Base-by-base conservation (phyloP, 1,139 yeast species). In the Saccharomyces pastorianus region DNA sequence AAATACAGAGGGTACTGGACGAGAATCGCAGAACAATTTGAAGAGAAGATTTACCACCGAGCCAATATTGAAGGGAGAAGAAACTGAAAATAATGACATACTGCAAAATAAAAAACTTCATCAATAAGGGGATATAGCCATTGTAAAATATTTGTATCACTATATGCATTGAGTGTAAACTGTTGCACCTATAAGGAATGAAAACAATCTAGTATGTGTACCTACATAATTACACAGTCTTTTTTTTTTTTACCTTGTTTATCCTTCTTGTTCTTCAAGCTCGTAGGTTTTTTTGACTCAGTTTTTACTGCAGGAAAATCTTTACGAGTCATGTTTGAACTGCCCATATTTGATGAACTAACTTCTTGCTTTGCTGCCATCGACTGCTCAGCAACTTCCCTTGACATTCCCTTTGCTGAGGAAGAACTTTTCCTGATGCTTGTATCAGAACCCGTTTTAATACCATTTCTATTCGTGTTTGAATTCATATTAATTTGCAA, bases 211-310 rank as follows among this genome's bases (percentile, higher is more conserved):
- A 38, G 25, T 38, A 38, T 38, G 20, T n/a, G 20, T 31, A 23
- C 20, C 51, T 59, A 75, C 77, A 74, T 73, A 46, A 77, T 65
- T 34, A 73, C 61, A 59, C 81, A 77, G 48, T 73, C 76, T 55
- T 73, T 73, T 42, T 69, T 63, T 26, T 61, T 63, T 56, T 51
- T 53, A 11, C 57, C 52, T 38, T 55, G 51, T 28, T 48, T 54
- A 2, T 49, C 46, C 52, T 52, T 49, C 9, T 46, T 52, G 23
- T 41, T 51, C 27, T 48, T 53, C 32, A 41, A 13, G n/a, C 32
- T 29, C 11, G 51, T 47, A 9, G 50, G 20, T 20, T 48, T 26
- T 6, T 48, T 49, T 38, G 50, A 25, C 14, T 49, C 46, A 46
- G 47, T 46, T 29, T 53, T 47, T 4, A 17, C 26, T 41, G n/a